A percentile compares a stretch with the other conserved stretches of the same genome.
phyloP scores from a whole-genome alignment of 2,329 filamentous ascomycete species.

The Penicillium sp. region DNA sequence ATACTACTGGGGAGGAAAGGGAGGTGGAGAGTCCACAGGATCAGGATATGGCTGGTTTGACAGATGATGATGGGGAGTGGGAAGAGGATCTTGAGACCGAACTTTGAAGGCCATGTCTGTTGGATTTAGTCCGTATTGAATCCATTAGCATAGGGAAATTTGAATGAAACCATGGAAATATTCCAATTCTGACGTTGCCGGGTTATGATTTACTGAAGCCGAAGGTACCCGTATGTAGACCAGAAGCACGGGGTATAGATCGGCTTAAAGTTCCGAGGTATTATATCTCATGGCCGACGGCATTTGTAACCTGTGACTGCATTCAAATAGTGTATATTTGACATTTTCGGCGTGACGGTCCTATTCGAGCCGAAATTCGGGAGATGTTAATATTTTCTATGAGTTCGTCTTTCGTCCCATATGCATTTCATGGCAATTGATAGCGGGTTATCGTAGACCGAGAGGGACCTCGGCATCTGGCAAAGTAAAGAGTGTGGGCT shows the following conservation, averaged over 20 bases:
- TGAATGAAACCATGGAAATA: background rate
- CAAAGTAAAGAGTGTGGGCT: conserved; percentile 17
- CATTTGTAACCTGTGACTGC: conserved; percentile 11
- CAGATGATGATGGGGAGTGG: background rate
- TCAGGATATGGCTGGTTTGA: background rate
- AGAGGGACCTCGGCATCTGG: conserved; percentile 33
- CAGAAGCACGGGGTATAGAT: conserved; percentile 2
- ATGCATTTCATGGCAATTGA: background rate
- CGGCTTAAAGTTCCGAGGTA: conserved; percentile 28
- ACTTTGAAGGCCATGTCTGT: background rate
- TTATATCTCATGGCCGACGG: conserved; percentile 13
- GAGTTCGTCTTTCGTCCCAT: no score
- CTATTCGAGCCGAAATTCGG: background rate
- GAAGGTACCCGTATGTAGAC: background rate
- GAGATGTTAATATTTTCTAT: no score
- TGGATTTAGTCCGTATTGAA: background rate
- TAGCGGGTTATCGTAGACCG: background rate
- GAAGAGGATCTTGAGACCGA: background rate
- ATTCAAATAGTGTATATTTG: background rate
- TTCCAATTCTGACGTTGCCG: background rate
- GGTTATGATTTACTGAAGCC: no score
- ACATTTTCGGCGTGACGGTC: background rate
- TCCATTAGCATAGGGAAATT: background rate
- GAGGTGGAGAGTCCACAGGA: background rate
- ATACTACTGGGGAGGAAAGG: background rate